Conservation (phyloP, 2,329 filamentous ascomycete species). For the Hypoxylon sp. region DNA sequence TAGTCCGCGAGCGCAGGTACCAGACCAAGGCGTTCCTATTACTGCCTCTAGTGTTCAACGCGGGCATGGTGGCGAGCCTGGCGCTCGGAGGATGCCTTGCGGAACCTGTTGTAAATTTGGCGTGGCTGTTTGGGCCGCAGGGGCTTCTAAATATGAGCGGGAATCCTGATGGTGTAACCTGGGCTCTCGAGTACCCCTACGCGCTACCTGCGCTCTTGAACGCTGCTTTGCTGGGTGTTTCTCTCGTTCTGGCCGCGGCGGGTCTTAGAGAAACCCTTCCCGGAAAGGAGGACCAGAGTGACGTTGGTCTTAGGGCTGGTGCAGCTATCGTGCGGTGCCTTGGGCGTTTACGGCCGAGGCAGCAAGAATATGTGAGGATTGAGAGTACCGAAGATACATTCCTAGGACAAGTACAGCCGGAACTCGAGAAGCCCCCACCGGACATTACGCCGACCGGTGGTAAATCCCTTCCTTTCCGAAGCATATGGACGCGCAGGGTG, state of each 20-base stretch:
- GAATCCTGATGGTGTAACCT: constrained; percentile 55
- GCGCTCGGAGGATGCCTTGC: constrained; percentile 61
- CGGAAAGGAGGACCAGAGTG: constrained; percentile 49
- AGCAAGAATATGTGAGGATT: constrained; percentile 39
- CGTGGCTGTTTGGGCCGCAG: constrained; percentile 57
- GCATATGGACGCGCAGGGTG: constrained; percentile 54
- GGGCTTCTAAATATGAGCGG: constrained; percentile 55
- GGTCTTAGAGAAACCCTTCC: constrained; percentile 58
- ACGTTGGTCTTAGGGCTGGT: constrained; percentile 44
- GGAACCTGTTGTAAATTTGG: constrained; percentile 59
- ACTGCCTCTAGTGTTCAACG: constrained; percentile 76
- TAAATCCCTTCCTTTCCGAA: constrained; percentile 41
- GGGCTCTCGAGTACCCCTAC: constrained; percentile 61
- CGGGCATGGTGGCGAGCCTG: constrained; percentile 59
- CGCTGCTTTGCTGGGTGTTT: constrained; percentile 53
- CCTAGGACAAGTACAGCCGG: constrained; percentile 31
- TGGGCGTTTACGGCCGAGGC: constrained; percentile 30
- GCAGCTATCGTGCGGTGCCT: constrained; percentile 34
- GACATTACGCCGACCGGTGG: neutral
- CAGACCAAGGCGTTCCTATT: constrained; percentile 62
- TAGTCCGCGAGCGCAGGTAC: constrained; percentile 77
- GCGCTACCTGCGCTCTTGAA: constrained; percentile 61
- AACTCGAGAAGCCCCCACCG: constrained; percentile 37
- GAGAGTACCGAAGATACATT: constrained; percentile 41
- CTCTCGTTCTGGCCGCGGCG: constrained; percentile 54